Base-by-base conservation (phyloP, 345 rosid genomes). In the Citrus reticulata region DNA sequence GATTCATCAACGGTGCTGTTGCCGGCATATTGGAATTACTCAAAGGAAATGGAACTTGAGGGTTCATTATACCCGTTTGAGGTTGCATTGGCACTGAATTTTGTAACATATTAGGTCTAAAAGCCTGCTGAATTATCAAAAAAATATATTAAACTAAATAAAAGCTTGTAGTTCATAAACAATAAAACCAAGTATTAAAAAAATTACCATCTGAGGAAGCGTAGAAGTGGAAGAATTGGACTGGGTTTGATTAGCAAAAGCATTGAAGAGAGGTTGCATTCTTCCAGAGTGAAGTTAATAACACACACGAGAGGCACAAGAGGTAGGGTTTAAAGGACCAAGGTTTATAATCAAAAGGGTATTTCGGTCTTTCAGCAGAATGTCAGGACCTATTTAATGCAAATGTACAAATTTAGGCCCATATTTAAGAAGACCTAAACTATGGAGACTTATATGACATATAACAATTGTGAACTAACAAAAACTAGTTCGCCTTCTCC, bases 1-100 rank as follows among this genome's bases (percentile, higher is more conserved):
- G 91, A 76, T 78, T 30, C 72, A 85, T 79, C 81, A 86, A 75
- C 70, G 84, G 86, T 61, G 85, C 69, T 58, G 79, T 84, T 60
- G 82, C 73, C 78, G 79, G 75, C 46, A 37, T 60, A 55, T 54
- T 71, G 25, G 49, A 66, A 66, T 37, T 66, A 20, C 63, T 65
- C 35, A 81, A 78, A 69, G 87, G 83, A 81, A 34, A 69, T 72
- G 83, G 83, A 83, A 84, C 61, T 46, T 84, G 90, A 51, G 86
- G 85, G 74, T 80, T 87, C 76, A 81, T 70, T 46, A 77, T 29
- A 69, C 89, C 87, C 70, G 78, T 24, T 29, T 81, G 89, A 79
- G 84, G 77, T 27, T 77, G 88, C 68, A 72, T n/a, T 58, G 76
- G 74, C 71, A 81, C 58, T 6, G 80, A 34, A 59, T 79, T 81